Evolutionary conservation across 192 early-diverging fungal species (phyloP).

Genomic region (Umbelopsis isabellina): DNA sequence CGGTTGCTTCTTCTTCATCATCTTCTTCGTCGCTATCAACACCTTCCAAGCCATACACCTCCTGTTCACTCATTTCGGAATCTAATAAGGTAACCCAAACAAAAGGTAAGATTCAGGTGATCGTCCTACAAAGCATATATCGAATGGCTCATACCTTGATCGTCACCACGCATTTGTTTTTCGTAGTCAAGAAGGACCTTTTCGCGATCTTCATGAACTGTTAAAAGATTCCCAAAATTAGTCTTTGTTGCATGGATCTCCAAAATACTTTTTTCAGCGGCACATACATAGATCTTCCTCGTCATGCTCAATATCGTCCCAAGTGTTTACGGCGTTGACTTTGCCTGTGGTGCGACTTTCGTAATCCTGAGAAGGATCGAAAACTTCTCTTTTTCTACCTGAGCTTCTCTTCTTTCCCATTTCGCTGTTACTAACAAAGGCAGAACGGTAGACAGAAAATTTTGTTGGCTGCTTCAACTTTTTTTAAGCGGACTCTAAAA

Average conservation of each 20-base stretch:
- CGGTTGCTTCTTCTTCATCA: slow-evolving; percentile 40
- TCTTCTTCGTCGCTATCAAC: slow-evolving; percentile 58
- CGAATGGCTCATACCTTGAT: slow-evolving; percentile 20
- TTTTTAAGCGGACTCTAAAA: neutral
- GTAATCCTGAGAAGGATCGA: slow-evolving; percentile 1
- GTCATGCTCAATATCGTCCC: slow-evolving; percentile 77
- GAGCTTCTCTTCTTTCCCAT: slow-evolving; percentile 19
- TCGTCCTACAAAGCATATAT: neutral
- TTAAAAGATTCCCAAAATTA: neutral
- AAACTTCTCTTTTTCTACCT: slow-evolving; percentile 11
- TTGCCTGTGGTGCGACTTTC: slow-evolving; percentile 35
- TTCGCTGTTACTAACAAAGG: neutral
- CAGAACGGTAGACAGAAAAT: neutral
- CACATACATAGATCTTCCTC: slow-evolving; percentile 75
- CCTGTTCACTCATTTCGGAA: slow-evolving; percentile 73
- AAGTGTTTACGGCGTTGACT: slow-evolving; percentile 67
- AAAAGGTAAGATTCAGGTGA: slow-evolving; percentile 7
- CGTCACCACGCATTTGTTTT: slow-evolving; percentile 17
- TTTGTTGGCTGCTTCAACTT: neutral
- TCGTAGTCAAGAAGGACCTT: slow-evolving; percentile 53
- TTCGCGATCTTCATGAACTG: slow-evolving; percentile 51
- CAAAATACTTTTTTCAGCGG: neutral
- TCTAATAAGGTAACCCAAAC: slow-evolving; percentile 29
- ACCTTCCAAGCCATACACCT: slow-evolving; percentile 77
- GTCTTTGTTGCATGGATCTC: neutral